These are phyloP conservation scores for Fusarium guadeloupense DNA, from an alignment of 2,329 filamentous ascomycete species.

Conservation along the genomic window DNA sequence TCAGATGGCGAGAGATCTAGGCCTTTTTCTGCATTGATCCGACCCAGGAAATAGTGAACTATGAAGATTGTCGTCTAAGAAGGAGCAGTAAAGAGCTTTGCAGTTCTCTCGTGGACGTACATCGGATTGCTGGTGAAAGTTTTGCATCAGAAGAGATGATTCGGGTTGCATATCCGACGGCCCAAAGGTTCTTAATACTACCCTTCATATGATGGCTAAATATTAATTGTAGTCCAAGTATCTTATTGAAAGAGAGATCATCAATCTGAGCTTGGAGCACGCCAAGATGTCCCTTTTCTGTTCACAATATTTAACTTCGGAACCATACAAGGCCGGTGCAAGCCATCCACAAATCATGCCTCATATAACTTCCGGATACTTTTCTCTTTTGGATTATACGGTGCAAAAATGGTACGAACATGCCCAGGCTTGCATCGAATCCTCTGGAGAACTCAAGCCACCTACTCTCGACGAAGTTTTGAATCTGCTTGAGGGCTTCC, in stretches of 20 bases:
- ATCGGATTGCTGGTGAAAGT: background rate
- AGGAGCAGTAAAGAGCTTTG: conserved; percentile 15
- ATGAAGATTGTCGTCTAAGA: background rate
- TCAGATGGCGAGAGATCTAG: conserved; percentile 23
- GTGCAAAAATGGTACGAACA: conserved; percentile 19
- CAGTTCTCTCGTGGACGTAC: conserved; percentile 9
- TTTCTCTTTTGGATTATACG: conserved; percentile 17
- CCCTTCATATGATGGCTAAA: background rate
- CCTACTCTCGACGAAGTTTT: background rate
- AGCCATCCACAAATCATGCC: background rate
- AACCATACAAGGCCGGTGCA: background rate
- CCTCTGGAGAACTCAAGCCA: background rate
- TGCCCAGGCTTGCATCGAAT: background rate
- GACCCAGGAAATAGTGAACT: background rate
- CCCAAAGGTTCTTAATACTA: background rate
- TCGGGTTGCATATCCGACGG: conserved; percentile 17
- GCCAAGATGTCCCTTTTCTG: conserved; percentile 4
- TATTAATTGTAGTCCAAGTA: background rate
- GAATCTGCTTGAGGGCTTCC: background rate
- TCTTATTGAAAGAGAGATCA: background rate
- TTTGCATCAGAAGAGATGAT: background rate
- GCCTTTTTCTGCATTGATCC: conserved; percentile 15
- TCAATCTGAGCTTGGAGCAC: background rate
- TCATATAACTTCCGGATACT: conserved; percentile 1
- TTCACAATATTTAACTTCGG: conserved; percentile 8